Evolutionary conservation across 2,329 filamentous ascomycete genomes (phyloP).

Genomic region (Aureobasidium vineae): DNA sequence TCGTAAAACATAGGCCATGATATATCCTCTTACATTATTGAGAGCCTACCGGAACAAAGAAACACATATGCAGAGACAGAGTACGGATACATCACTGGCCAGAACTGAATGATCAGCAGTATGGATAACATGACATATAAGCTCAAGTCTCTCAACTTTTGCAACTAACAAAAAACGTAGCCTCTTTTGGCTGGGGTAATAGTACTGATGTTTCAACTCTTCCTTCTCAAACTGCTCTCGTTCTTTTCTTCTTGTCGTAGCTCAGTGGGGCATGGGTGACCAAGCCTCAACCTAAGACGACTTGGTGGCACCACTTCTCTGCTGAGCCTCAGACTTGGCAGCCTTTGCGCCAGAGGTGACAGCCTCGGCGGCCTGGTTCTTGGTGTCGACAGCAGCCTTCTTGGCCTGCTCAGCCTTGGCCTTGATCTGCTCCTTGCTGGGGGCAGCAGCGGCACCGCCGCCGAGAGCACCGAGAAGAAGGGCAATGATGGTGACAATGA

Average conservation of each 20-base stretch:
- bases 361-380: constrained; percentile 69
- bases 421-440: constrained; percentile 66
- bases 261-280: background rate
- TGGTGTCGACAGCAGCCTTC: constrained; percentile 62
- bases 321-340: constrained; percentile 67
- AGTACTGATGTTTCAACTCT: background rate
- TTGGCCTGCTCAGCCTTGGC: constrained; percentile 74
- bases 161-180: constrained; percentile 15
- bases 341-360: constrained; percentile 65
- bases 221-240: background rate
- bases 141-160: constrained; percentile 2
- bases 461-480: constrained; percentile 67
- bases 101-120: background rate
- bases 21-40: no score
- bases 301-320: constrained; percentile 52
- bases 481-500: constrained; percentile 67
- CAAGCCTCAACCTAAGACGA: constrained; percentile 31
- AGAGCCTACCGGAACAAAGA: no score
- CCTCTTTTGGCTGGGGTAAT: constrained; percentile 13
- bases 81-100: background rate
- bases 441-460: constrained; percentile 57
- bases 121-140: background rate
- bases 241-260: background rate
- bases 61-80: no score
- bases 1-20: background rate